Percentiles rank a stretch among this genome's conserved stretches.
These are phyloP conservation scores for Favolaschia claudopus DNA, from an alignment of 768 basidiomycete genomes.

Conservation along the genomic window DNA sequence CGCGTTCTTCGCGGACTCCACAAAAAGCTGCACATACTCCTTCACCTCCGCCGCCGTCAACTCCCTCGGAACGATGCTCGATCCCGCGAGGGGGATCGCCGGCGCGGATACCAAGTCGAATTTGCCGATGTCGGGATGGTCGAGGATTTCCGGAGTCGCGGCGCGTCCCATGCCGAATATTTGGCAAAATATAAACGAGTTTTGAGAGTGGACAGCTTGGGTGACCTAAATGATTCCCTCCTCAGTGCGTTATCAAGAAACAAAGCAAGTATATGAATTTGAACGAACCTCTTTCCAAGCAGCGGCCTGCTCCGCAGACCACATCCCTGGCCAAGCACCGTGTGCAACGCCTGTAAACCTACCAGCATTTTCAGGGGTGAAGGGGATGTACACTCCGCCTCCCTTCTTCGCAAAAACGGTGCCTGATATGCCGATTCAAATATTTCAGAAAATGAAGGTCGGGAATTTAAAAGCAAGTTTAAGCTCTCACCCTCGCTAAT, in stretches of 20 bases:
- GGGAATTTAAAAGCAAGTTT: too few relatives aligned
- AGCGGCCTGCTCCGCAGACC: slow-evolving; percentile 3
- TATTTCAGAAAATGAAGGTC: not conserved
- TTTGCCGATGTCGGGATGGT: not conserved
- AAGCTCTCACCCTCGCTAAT: slow-evolving; percentile 52
- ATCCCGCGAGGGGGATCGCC: slow-evolving; percentile 8
- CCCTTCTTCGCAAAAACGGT: not conserved
- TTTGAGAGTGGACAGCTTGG: not conserved
- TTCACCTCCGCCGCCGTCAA: slow-evolving; percentile 7
- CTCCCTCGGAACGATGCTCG: not conserved
- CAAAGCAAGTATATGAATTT: too few relatives aligned
- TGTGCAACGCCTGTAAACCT: not conserved
- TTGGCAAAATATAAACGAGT: slow-evolving; percentile 12
- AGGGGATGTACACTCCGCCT: not conserved
- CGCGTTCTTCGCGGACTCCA: slow-evolving; percentile 1
- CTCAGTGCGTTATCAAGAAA: not conserved
- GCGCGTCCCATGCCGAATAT: slow-evolving; percentile 12
- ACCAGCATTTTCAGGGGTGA: not conserved
- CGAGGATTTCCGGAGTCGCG: slow-evolving; percentile 2
- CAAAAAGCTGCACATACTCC: slow-evolving; percentile 6
- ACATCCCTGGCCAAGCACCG: slow-evolving; percentile 9
- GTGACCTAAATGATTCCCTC: not conserved
- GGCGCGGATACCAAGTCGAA: slow-evolving; percentile 14
- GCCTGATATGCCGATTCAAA: not conserved
- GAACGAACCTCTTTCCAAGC: slow-evolving; percentile 4